Conservation (phyloP, 1,139 yeast genomes). For the Saccharomyces hybrid region DNA sequence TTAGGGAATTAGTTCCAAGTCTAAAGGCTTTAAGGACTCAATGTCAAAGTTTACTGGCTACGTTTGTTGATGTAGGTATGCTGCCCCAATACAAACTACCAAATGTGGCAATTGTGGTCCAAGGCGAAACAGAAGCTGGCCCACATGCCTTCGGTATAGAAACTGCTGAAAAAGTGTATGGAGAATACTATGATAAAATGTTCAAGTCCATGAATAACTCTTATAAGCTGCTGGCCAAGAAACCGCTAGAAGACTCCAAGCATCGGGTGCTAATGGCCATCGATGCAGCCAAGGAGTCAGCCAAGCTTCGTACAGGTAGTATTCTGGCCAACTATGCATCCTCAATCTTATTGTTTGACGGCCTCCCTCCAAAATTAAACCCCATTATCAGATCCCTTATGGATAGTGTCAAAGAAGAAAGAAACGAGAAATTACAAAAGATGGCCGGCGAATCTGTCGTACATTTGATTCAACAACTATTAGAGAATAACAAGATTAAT, state of each 20-base stretch:
- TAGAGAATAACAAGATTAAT: slow-evolving; percentile 49
- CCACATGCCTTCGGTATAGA: slow-evolving; percentile 83
- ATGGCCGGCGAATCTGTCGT: slow-evolving; percentile 69
- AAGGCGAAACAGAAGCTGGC: slow-evolving; percentile 92
- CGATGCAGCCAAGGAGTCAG: slow-evolving; percentile 56
- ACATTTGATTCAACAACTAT: slow-evolving; percentile 51
- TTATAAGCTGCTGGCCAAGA: slow-evolving; percentile 62
- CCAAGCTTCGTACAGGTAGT: slow-evolving; percentile 48
- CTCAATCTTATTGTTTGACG: slow-evolving; percentile 51
- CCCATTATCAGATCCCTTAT: slow-evolving; percentile 84
- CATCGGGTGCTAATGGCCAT: slow-evolving; percentile 60
- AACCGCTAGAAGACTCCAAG: slow-evolving; percentile 72
- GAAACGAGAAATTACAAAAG: slow-evolving; percentile 54
- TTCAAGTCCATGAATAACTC: slow-evolving; percentile 61
- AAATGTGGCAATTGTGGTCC: slow-evolving; percentile 77
- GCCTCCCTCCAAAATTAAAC: slow-evolving; percentile 77
- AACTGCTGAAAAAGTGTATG: slow-evolving; percentile 64
- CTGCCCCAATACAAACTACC: slow-evolving; percentile 72
- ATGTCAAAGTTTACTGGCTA: slow-evolving; percentile 72
- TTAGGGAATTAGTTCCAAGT: slow-evolving; percentile 81
- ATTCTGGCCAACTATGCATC: slow-evolving; percentile 73
- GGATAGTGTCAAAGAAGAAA: slow-evolving; percentile 86
- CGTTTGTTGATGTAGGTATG: slow-evolving; percentile 70
- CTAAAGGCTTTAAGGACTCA: slow-evolving; percentile 80
- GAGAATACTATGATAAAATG: slow-evolving; percentile 60